phyloP scores from a whole-genome alignment of 352 stramenopile genomes.

The Globisporangium alternatum region DNA sequence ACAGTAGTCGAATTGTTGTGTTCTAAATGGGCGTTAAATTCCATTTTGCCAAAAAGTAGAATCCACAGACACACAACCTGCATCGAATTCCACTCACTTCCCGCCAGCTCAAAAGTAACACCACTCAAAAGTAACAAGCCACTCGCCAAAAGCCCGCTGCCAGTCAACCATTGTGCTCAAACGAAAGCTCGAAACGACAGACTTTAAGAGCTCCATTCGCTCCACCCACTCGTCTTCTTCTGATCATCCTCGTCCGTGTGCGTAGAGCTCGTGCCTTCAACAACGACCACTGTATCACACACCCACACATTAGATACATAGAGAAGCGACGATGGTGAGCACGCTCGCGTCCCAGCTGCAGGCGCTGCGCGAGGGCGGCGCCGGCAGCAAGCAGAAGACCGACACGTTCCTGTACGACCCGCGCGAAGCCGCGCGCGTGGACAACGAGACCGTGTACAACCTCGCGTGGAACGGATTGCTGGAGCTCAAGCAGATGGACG shows the following conservation, averaged over 20 bases:
- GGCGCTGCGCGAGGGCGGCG: constrained; percentile 71
- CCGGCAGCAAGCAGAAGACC: constrained; percentile 77
- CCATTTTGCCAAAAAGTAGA: no score
- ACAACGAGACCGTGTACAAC: constrained; percentile 86
- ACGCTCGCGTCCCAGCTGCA: constrained; percentile 78
- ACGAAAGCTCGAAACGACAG: constrained; percentile 14
- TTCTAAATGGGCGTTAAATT: no score
- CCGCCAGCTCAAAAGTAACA: not conserved
- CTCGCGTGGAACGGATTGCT: constrained; percentile 79
- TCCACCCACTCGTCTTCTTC: not conserved
- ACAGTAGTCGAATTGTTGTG: no score
- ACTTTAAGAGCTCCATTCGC: constrained; percentile 16
- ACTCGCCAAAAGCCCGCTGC: not conserved
- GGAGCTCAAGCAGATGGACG: constrained; percentile 78
- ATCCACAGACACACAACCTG: not conserved
- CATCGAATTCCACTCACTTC: not conserved
- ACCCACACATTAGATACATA: not conserved
- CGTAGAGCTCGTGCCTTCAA: no score
- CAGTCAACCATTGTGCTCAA: constrained; percentile 6
- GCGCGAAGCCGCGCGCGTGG: constrained; percentile 73
- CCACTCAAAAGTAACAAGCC: not conserved
- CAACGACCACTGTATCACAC: not conserved
- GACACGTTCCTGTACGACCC: constrained; percentile 85
- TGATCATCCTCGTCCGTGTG: not conserved
- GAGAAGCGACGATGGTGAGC: constrained; percentile 39